phyloP scores from a whole-genome alignment of 345 rosid genomes.

The Carallia brachiata region DNA sequence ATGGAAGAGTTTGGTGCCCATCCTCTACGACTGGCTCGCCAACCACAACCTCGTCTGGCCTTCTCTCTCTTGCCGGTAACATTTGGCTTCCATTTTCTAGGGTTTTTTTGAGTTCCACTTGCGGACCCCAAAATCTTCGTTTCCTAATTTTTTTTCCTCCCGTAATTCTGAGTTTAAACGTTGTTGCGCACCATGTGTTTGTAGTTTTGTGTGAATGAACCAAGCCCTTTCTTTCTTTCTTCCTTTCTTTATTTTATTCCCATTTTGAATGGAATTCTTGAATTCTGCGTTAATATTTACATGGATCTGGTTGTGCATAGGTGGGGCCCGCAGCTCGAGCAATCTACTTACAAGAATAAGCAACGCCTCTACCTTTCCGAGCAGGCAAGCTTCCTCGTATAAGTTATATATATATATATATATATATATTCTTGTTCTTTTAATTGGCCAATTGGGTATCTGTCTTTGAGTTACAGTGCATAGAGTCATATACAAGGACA shows the following conservation, averaged over 20 bases:
- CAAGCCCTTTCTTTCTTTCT: too few relatives aligned
- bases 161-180: conserved; percentile 25
- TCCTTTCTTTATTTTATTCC: too few relatives aligned
- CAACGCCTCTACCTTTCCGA: conserved; percentile 4
- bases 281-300: too few relatives aligned
- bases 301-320: conserved; percentile 25
- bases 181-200: too few relatives aligned
- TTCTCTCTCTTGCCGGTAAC: conserved; percentile 95
- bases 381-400: background rate
- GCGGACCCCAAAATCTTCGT: too few relatives aligned
- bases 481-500: background rate
- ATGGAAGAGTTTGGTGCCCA: conserved; percentile 94
- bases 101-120: background rate
- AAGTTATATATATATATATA: background rate
- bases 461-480: background rate
- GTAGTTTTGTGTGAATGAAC: too few relatives aligned
- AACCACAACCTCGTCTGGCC: conserved; percentile 99
- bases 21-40: conserved; percentile 98
- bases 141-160: background rate
- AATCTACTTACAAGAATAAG: conserved; percentile 50
- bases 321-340: conserved; percentile 74
- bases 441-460: background rate
- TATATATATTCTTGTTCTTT: background rate
- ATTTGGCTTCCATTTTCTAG: background rate
- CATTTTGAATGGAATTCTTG: too few relatives aligned